Percentiles rank a stretch among this genome's conserved stretches.
phyloP scores from a whole-genome alignment of 2,329 filamentous ascomycete species.

The Curvularia spicifera region DNA sequence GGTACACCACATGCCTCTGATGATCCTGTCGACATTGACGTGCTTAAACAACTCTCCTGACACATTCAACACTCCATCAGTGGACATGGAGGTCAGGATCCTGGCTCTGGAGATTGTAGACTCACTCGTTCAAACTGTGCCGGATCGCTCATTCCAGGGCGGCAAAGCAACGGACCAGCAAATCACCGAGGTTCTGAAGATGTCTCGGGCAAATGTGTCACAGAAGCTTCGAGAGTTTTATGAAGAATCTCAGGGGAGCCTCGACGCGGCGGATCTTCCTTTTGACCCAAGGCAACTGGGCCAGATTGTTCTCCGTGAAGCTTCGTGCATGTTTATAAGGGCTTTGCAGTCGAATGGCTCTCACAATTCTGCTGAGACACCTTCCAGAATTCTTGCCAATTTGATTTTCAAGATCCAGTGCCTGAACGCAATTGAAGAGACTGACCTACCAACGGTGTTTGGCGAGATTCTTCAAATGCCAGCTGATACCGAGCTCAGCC shows the following conservation, averaged over 20 bases:
- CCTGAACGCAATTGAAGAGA: conserved; percentile 33
- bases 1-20: conserved; percentile 79
- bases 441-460: conserved; percentile 36
- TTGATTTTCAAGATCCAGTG: conserved; percentile 42
- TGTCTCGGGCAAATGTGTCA: conserved; percentile 17
- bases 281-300: conserved; percentile 37
- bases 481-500: not conserved
- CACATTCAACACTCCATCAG: conserved; percentile 1
- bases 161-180: conserved; percentile 18
- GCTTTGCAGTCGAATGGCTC: conserved; percentile 26
- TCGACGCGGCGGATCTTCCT: conserved; percentile 41
- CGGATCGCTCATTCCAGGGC: conserved; percentile 41
- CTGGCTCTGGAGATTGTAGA: conserved; percentile 48
- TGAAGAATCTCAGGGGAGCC: conserved; percentile 45
- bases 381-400: conserved; percentile 44
- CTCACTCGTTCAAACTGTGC: conserved; percentile 47
- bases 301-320: conserved; percentile 40
- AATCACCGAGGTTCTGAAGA: conserved; percentile 9
- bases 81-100: conserved; percentile 29
- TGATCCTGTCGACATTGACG: conserved; percentile 68
- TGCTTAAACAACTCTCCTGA: conserved; percentile 51
- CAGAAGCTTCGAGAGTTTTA: conserved; percentile 43
- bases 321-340: conserved; percentile 33
- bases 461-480: conserved; percentile 27
- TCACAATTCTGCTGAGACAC: conserved; percentile 33